phyloP scores from a whole-genome alignment of 192 early-diverging fungal genomes.

The Rhizophlyctis rosea region DNA sequence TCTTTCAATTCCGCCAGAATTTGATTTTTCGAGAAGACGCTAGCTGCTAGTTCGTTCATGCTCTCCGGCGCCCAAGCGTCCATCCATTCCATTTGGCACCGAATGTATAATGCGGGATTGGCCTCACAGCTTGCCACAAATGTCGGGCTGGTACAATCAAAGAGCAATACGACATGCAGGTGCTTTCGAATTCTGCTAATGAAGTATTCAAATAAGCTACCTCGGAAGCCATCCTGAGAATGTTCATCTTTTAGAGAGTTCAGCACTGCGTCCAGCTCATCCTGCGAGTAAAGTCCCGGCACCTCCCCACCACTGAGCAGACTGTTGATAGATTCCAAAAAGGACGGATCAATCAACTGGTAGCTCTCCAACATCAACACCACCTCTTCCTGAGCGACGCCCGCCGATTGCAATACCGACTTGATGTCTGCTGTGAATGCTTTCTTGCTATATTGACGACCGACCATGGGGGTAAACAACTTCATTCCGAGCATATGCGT shows the following conservation, averaged over 20 bases:
- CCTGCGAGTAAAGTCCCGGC: slow-evolving; percentile 49
- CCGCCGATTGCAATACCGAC: slow-evolving; percentile 44
- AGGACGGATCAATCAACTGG: slow-evolving; percentile 41
- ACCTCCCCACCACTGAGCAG: slow-evolving; percentile 54
- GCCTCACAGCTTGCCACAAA: slow-evolving; percentile 46
- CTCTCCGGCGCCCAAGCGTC: slow-evolving; percentile 47
- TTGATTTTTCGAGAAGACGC: slow-evolving; percentile 14
- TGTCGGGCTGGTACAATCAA: slow-evolving; percentile 39
- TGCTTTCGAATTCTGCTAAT: slow-evolving; percentile 40
- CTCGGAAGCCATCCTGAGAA: slow-evolving; percentile 49
- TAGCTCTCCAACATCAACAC: slow-evolving; percentile 55
- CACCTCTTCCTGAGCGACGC: slow-evolving; percentile 35
- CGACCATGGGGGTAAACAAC: slow-evolving; percentile 37
- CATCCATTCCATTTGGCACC: slow-evolving; percentile 52
- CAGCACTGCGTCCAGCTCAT: slow-evolving; percentile 51
- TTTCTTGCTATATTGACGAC: slow-evolving; percentile 40
- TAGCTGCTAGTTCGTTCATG: slow-evolving; percentile 34
- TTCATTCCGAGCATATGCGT: slow-evolving; percentile 42
- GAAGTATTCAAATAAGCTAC: slow-evolving; percentile 56
- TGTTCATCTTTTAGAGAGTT: slow-evolving; percentile 42
- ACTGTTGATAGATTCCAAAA: slow-evolving; percentile 54
- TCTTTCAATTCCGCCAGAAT: slow-evolving; percentile 21
- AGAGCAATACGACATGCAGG: slow-evolving; percentile 51
- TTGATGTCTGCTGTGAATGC: slow-evolving; percentile 48
- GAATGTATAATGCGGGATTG: slow-evolving; percentile 55